These are phyloP conservation scores for Luvunga scandens DNA, from an alignment of 345 rosid species.

Conservation along the genomic window DNA sequence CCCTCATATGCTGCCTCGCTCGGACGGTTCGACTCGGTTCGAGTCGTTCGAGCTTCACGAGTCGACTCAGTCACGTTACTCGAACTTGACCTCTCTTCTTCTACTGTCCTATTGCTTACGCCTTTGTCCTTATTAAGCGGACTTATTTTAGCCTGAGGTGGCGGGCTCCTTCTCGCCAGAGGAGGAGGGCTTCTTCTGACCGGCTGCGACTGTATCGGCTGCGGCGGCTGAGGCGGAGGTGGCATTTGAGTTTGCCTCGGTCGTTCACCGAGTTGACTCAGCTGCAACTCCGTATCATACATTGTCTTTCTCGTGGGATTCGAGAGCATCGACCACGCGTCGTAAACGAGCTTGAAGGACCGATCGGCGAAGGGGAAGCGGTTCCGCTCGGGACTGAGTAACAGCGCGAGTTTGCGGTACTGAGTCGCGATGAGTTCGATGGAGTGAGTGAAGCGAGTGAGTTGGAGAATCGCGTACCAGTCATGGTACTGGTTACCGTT, in stretches of 20 bases:
- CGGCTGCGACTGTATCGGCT: background rate
- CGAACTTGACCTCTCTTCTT: conserved; percentile 28
- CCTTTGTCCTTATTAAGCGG: conserved; percentile 6
- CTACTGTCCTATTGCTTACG: background rate
- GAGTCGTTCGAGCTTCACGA: conserved; percentile 12
- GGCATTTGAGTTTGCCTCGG: conserved; percentile 5
- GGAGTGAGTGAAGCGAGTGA: conserved; percentile 57
- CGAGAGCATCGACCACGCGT: conserved; percentile 84
- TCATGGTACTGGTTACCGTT: conserved; percentile 38
- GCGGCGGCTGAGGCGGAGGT: conserved; percentile 7
- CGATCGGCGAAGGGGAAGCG: conserved; percentile 70
- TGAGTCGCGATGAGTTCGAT: conserved; percentile 74
- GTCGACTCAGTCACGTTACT: conserved; percentile 25
- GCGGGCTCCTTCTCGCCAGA: background rate
- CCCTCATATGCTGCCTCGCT: conserved; percentile 24
- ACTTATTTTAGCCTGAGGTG: background rate
- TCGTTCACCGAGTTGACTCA: conserved; percentile 56
- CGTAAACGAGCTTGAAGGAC: conserved; percentile 65
- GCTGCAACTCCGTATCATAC: conserved; percentile 68
- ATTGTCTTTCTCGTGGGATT: conserved; percentile 58
- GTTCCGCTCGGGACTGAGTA: conserved; percentile 64
- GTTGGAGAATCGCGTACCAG: conserved; percentile 84
- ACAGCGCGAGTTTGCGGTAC: conserved; percentile 73
- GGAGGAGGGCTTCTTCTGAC: background rate
- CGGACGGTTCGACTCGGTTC: conserved; percentile 21